Evolutionary conservation across 192 early-diverging fungal species (phyloP), one percentile per base, ranked within the genome.

Genomic region (Coemansia sp.): DNA sequence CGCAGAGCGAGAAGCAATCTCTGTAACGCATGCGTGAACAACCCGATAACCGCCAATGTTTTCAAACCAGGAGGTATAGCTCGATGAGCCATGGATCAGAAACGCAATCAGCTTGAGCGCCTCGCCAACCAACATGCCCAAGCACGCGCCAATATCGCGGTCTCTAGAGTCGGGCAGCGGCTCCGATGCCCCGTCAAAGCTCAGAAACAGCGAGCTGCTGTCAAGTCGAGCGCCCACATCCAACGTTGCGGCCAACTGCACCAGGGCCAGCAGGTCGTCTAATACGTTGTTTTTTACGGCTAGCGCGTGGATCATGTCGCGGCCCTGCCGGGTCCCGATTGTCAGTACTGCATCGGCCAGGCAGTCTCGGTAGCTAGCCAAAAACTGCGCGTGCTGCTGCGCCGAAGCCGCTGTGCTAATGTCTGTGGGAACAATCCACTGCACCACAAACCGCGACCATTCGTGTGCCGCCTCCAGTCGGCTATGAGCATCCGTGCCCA

Each of bases 81-180:
- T 26, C 2, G 49, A n/a, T 0, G 42, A 39, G 8, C 54, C 62
- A 17, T 72, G 62, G 23, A 65, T 56, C n/a, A 72, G 30, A 38
- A 72, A 52, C 4, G 69, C 69, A 20, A 61, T 10, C n/a, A 72
- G 53, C 21, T 38, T 44, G 4, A 64, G 17, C 6, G 38, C 25
- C 31, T 72, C 69, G 43, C 69, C 26, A 21, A 53, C 7, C 25
- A 72, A 32, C 30, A 28, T 44, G 12, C 58, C 69, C 30, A 62
- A 22, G 1, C 14, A 36, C 8, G 6, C 51, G 10, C 30, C 39
- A 6, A 32, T 15, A 30, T 27, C 50, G n/a, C 10, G 11, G 23
- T 31, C 23, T n/a, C n/a, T 21, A 39, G 34, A 4, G 9, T 14
- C 22, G n/a, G 19, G 7, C 0, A 29, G 30, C 8, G 3, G n/a